Conservation (phyloP, 2,329 filamentous ascomycete species). For the Pseudogymnoascus sp. region DNA sequence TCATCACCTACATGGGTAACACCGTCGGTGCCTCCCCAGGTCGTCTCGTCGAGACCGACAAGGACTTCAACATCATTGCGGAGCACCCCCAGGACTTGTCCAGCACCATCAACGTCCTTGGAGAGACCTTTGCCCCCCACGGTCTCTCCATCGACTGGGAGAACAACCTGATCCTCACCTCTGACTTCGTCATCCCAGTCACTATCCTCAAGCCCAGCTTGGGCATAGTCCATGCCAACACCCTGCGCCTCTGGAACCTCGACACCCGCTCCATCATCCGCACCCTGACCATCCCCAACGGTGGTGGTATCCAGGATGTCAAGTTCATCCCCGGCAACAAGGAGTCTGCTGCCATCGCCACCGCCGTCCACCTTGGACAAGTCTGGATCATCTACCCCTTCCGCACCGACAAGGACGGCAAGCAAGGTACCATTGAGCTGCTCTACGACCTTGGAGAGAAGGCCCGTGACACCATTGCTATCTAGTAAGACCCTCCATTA, state of each 20-base stretch:
- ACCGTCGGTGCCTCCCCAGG: constrained; percentile 50
- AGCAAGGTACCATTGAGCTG: constrained; percentile 49
- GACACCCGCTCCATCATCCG: constrained; percentile 45
- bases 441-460: constrained; percentile 50
- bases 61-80: constrained; percentile 50
- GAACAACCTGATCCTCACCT: constrained; percentile 50
- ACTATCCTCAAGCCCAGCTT: constrained; percentile 50
- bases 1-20: constrained; percentile 52
- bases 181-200: constrained; percentile 55
- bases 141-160: constrained; percentile 51
- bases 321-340: constrained; percentile 56
- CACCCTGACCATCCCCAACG: constrained; percentile 52
- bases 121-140: constrained; percentile 53
- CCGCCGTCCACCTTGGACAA: constrained; percentile 50
- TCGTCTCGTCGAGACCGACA: constrained; percentile 53
- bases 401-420: constrained; percentile 45
- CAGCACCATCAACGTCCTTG: constrained; percentile 47
- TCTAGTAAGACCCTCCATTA: constrained; percentile 36
- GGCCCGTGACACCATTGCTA: constrained; percentile 47
- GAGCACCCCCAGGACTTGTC: constrained; percentile 52
- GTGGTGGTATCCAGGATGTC: constrained; percentile 54
- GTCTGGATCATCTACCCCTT: constrained; percentile 60
- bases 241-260: constrained; percentile 52
- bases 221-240: constrained; percentile 47
- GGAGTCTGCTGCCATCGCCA: constrained; percentile 50